These are phyloP conservation scores for Colletotrichum liriopes DNA, from an alignment of 2,329 filamentous ascomycete genomes.

Conservation along the genomic window DNA sequence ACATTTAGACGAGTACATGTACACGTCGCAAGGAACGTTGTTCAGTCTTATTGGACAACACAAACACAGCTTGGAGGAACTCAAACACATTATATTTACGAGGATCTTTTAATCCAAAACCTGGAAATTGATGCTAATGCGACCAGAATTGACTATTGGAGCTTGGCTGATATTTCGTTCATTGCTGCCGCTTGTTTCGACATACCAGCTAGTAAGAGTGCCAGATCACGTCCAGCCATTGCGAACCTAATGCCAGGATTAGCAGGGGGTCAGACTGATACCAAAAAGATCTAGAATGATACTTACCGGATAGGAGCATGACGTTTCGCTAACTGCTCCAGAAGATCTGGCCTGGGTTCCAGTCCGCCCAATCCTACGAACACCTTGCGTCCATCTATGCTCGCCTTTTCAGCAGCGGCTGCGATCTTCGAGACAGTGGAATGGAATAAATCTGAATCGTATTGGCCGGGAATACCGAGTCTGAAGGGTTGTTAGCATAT, in stretches of 20 bases:
- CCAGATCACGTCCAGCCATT: conserved; percentile 30
- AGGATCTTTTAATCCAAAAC: background rate
- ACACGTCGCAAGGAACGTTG: too few species aligned
- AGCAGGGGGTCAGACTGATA: background rate
- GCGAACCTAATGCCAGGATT: background rate
- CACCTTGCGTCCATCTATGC: conserved; percentile 22
- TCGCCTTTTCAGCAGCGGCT: conserved; percentile 24
- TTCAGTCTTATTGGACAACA: too few species aligned
- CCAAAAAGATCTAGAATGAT: background rate
- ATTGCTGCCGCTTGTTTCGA: conserved; percentile 29
- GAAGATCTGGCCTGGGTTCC: conserved; percentile 32
- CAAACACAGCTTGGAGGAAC: background rate
- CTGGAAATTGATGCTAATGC: background rate
- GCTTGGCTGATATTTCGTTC: conserved; percentile 27
- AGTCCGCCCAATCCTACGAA: conserved; percentile 26
- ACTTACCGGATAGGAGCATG: conserved; percentile 23
- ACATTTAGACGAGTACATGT: too few species aligned
- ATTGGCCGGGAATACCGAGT: conserved; percentile 22
- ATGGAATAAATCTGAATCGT: conserved; percentile 23
- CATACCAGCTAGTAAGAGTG: conserved; percentile 24
- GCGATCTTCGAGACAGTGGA: conserved; percentile 23
- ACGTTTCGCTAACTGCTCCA: conserved; percentile 14
- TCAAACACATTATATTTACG: background rate
- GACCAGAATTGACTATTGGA: background rate
- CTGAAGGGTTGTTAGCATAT: background rate